Evolutionary conservation across 2,329 filamentous ascomycete species (phyloP), one percentile per base, ranked within the genome.

Genomic region (Raffaelea ambrosiae): DNA sequence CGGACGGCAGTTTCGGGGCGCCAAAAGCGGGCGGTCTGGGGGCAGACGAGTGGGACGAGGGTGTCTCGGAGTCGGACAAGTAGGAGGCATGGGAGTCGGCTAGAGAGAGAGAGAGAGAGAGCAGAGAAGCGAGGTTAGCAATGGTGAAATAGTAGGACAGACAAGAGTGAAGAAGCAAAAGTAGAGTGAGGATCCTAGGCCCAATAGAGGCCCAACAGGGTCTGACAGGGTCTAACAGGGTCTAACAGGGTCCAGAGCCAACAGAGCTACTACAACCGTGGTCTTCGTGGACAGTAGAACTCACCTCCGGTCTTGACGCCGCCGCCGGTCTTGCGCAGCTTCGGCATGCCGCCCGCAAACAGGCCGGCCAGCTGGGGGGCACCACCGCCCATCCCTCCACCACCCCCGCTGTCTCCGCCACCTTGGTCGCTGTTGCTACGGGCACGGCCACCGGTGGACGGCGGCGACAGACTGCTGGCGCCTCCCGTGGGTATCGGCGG

Each of bases 301-400:
- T 58, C 58, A 76, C 75, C 75, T 63, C 83, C 86, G 1, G 86
- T 91, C 64, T 88, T 77, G 50, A 91, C 72, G 36, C 85, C 85
- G 43, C 87, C 90, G 48, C 88, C 86, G 3, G 83, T 77, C 70
- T 94, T 96, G 64, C 87, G 86, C 59, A 98, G 64, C 69, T 96
- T 97, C 3, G 93, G 93, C 79, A 97, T 97, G 35, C 91, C 93
- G 33, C 88, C 90, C 1, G 87, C 88, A 61, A 98, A 95, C 22
- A 98, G 66, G 1, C 93, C 93, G 26, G 73, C 91, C 11, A 97
- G 66, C 62, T 96, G 91, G 11, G 89, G 88, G 43, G 87, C 79
- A 19, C 79, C 35, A 38, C 35, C 35, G 35, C 35, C 35, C 35
- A 38, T 38, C 8, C 35, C 35, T 7, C 73, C 74, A 29, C 26